A percentile compares a stretch with the other conserved stretches of the same genome.
Conservation (phyloP, 257 asterid species). For the Plantago major region DNA sequence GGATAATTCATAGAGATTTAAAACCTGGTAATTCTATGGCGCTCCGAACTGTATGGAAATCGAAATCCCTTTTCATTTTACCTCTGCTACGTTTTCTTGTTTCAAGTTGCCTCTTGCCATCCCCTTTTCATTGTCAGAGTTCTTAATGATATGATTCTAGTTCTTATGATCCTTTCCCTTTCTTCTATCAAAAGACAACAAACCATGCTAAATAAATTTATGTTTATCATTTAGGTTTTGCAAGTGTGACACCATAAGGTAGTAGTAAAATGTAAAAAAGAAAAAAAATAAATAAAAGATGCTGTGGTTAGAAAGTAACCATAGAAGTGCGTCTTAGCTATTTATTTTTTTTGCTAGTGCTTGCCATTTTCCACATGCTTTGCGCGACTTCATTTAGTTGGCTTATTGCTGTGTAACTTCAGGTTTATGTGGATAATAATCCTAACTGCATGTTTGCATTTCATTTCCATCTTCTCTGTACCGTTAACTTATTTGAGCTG, state of each 20-base stretch:
- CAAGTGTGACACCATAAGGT: no score
- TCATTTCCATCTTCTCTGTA: constrained; percentile 2
- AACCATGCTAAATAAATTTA: neutral
- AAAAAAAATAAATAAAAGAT: neutral
- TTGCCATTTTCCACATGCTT: constrained; percentile 1
- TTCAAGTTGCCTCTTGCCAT: no score
- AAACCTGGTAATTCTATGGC: constrained; percentile 72
- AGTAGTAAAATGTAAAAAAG: neutral
- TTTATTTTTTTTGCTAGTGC: neutral
- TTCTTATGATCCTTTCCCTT: neutral
- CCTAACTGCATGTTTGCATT: neutral
- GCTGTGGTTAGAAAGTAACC: neutral
- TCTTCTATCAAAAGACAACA: constrained; percentile 8
- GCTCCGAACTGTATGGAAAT: constrained; percentile 23
- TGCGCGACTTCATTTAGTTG: constrained; percentile 6
- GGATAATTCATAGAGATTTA: constrained; percentile 91
- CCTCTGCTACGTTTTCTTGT: constrained; percentile 1
- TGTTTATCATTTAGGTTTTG: neutral
- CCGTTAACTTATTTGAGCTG: constrained; percentile 21
- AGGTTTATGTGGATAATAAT: constrained; percentile 5
- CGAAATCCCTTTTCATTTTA: constrained; percentile 16
- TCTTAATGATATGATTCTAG: constrained; percentile 13
- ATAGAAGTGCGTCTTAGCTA: neutral
- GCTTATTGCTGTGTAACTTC: constrained; percentile 6
- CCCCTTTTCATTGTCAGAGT: constrained; percentile 7